Evolutionary conservation across 2,329 filamentous ascomycete species (phyloP), one percentile per base, ranked within the genome.

Genomic region (Ploettnerulaceae sp.): DNA sequence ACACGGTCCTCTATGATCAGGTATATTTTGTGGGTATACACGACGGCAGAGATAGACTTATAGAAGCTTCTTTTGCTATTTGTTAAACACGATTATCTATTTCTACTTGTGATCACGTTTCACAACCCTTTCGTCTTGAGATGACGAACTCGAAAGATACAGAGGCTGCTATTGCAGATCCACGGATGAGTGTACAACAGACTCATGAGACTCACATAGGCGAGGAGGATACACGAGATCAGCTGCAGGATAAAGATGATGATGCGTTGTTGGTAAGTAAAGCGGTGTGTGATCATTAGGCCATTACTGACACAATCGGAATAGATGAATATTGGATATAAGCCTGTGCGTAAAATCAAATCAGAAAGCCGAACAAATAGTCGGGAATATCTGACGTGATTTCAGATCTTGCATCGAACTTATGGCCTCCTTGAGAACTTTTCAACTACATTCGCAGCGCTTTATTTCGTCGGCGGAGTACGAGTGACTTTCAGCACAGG

Each of bases 401-500:
- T 33, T 58, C 47, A 48, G 29, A 38, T 34, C 20, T 48, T 80
- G 29, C 75, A 78, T 61, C 68, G 76, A 50, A 76, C 73, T 28
- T 79, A 77, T 57, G 73, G 73, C 24, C 65, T 76, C 12, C 70
- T 79, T 44, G 76, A 80, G 57, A 79, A 76, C 60, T 80, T 80
- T 56, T 70, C 76, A 2, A 77, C 76, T 2, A 77, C 74, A 9
- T 79, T 79, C 53, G 77, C 77, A 51, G 77, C 77, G 1, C 65
- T 81, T 2, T 81, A 80, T 62, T 80, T 79, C 47, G 71, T 81
- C 34, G 77, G 77, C 22, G 77, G 74, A 48, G 74, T 80, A 29
- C 71, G 77, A 31, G 75, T 78, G 2, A 80, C 77, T 0, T 81
- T 78, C 58, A 78, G 73, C n/a, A 81, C 77, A 8, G 77, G 77